Base-by-base conservation (phyloP, 2,329 filamentous ascomycete species). In the Knufia fluminis region DNA sequence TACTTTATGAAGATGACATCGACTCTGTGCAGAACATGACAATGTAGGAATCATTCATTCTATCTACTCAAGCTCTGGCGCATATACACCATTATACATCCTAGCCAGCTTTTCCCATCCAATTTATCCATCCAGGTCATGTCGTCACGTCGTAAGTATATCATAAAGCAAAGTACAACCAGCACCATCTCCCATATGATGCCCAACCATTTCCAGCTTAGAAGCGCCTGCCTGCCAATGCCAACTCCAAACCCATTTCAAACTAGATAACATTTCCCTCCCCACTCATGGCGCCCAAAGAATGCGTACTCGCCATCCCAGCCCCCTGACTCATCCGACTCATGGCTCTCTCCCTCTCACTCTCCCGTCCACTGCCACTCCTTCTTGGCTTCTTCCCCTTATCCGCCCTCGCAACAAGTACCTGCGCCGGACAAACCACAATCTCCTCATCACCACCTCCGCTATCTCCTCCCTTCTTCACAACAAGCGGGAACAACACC, bases 401-500 rank as follows among this genome's bases (percentile, higher is more conserved):
- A 65, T 60, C 70, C 64, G 59, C 65, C 38, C 68, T 66, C 23
- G 84, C 85, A 38, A 96, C 79, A 53, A 97, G 78, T 31, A 98
- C 92, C 67, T 97, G 91, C 4, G 94, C 92, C 8, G 91, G 91
- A 63, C 85, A 94, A 39, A 98, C 88, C 41, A 97, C 90, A 56
- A 94, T 87, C 73, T 97, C 90, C 58, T 96, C 89, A 48, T 96
- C 88, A 48, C 90, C 91, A 47, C 84, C 77, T 20, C 90, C 92
- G 35, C 75, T 73, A 64, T 97, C 91, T 61, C 94, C 86, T 47
- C 90, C 91, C 72, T 92, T 94, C 72, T 95, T 95, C 60, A 97
- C 87, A 16, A 98, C 91, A 1, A 97, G 77, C 8, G 94, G 94
- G 74, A 98, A 98, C 35, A 98, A 78, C 1, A 98, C 90, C 54